These are phyloP conservation scores for Prototheca wickerhamii DNA, from an alignment of 163 green algal genomes.

Conservation along the genomic window DNA sequence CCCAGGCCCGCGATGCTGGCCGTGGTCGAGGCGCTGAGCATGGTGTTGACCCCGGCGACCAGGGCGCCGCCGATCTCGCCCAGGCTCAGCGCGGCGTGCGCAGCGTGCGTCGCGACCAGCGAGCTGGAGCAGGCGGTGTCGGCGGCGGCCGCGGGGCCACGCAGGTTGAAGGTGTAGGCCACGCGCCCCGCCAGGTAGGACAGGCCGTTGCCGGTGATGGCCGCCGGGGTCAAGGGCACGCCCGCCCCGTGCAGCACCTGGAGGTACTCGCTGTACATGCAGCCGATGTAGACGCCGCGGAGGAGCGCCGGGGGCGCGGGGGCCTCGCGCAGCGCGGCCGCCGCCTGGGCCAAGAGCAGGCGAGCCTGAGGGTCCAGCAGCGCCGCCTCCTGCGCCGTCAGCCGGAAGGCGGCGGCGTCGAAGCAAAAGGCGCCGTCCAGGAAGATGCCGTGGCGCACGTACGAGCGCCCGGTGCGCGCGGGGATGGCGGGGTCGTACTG, in stretches of 20 bases:
- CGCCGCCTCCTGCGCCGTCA: constrained; percentile 45
- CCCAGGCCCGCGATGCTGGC: constrained; percentile 24
- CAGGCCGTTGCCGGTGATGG: constrained; percentile 22
- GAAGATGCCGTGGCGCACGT: constrained; percentile 47
- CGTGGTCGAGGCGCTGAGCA: constrained; percentile 23
- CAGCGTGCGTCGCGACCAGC: constrained; percentile 53
- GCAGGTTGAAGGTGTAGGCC: constrained; percentile 46
- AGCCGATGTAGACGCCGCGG: constrained; percentile 64
- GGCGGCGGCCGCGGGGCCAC: constrained; percentile 56
- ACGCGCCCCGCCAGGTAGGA: constrained; percentile 33
- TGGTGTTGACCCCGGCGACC: constrained; percentile 55
- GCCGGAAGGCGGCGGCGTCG: constrained; percentile 48
- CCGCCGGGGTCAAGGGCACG: constrained; percentile 2
- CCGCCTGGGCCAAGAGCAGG: constrained; percentile 53
- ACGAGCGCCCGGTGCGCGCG: not conserved
- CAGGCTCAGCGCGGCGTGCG: constrained; percentile 13
- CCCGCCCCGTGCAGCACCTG: constrained; percentile 21
- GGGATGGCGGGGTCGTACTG: constrained; percentile 3
- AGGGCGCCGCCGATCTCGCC: constrained; percentile 25
- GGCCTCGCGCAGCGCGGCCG: constrained; percentile 25
- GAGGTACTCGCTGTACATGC: constrained; percentile 51
- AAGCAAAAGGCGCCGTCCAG: constrained; percentile 47
- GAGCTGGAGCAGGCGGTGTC: constrained; percentile 78
- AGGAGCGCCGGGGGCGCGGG: not conserved
- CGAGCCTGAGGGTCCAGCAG: constrained; percentile 78